Base-by-base conservation (phyloP, 768 basidiomycete species). In the Rhodotorula graminis region DNA sequence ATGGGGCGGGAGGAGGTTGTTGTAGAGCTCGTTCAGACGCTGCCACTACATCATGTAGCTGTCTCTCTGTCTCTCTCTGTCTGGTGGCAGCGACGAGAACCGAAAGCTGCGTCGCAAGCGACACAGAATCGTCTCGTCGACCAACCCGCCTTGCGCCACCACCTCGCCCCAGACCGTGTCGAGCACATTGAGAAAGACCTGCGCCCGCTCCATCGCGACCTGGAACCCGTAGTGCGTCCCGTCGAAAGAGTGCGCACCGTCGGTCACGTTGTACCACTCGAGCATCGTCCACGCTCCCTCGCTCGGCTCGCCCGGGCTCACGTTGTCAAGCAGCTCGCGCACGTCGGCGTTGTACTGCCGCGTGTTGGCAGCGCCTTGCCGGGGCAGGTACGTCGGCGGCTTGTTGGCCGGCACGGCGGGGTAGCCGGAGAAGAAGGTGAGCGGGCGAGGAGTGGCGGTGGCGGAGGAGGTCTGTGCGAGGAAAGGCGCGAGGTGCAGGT, bases 131-230 rank as follows among this genome's bases (percentile, higher is more conserved):
- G 18, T 50, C 21, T 50, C 21, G 19, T 50, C 21, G 9, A 50
- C 65, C 7, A 67, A 21, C 25, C 65, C 65, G 1, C 65, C 65
- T 15, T 11, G 31, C 16, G 37, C 47, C 25, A 67, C 58, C 5
- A 61, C 40, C 49, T 67, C 65, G 46, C 58, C 65, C 65, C 65
- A 67, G 1, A 67, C 59, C 16, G 37, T 31, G 40, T 67, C 65
- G 14, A 67, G 59, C 29, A 61, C 37, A 49, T 67, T 67, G 33
- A 67, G 58, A 47, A 67, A 59, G 40, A 67, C 25, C 23, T 50
- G 65, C 33, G 65, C 65, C 7, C 65, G 58, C 27, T 67, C 65
- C 27, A 67, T 33, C 16, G 58, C 65, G 37, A 67, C 65, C n/a
- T 55, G 53, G n/a, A 29, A 55, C 27, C 6, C 16, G 46, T n/a